A percentile compares a stretch with the other conserved stretches of the same genome.
These are phyloP conservation scores for Phytophthora tentaculata DNA, from an alignment of 352 stramenopile genomes.

Conservation along the genomic window DNA sequence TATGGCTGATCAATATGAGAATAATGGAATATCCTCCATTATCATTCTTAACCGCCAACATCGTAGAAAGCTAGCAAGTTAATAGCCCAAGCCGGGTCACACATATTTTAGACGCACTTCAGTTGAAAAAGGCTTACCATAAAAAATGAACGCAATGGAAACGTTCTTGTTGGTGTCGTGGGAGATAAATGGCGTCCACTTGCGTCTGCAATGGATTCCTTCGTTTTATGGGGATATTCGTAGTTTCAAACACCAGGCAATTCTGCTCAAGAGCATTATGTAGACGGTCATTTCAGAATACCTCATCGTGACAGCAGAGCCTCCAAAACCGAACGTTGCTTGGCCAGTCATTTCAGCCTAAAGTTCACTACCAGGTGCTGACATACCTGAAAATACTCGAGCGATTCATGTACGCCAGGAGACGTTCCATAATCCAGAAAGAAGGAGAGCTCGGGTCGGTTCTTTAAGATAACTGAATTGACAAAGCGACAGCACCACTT, in stretches of 20 bases:
- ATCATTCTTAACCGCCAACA: neutral
- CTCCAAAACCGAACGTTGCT: constrained; percentile 12
- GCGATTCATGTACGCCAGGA: constrained; percentile 45
- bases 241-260: constrained; percentile 40
- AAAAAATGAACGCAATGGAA: constrained; percentile 10
- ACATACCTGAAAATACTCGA: constrained; percentile 39
- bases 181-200: constrained; percentile 32
- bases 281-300: constrained; percentile 49
- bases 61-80: neutral
- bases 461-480: neutral
- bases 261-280: constrained; percentile 39
- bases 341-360: neutral
- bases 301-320: constrained; percentile 20
- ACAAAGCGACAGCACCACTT: no score
- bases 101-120: constrained; percentile 13
- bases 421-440: constrained; percentile 59
- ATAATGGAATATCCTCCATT: neutral
- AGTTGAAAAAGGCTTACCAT: constrained; percentile 20
- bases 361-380: constrained; percentile 34
- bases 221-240: constrained; percentile 23
- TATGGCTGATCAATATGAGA: no score
- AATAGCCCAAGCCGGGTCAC: constrained; percentile 15
- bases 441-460: constrained; percentile 36
- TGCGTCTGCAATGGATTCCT: constrained; percentile 37
- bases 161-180: neutral